Evolutionary conservation across 805 yeast genomes (phyloP).

Genomic region (Pichia manshurica): DNA sequence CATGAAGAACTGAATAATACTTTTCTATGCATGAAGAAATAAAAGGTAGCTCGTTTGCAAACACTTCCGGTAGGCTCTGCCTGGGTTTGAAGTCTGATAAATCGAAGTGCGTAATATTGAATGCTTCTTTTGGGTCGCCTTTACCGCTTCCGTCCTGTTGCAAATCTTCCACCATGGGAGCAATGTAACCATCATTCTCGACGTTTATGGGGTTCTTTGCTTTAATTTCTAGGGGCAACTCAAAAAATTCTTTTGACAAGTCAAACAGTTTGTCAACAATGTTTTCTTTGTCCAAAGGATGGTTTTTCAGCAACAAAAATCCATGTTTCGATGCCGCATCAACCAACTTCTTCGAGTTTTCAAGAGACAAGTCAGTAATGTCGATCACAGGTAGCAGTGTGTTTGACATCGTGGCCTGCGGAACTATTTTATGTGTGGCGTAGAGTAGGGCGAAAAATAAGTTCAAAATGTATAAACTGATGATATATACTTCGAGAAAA

Average conservation of each 20-base stretch:
- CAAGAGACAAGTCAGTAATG: conserved; percentile 1
- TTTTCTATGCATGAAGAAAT: conserved; percentile 27
- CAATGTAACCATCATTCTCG: conserved; percentile 43
- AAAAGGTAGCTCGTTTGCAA: conserved; percentile 35
- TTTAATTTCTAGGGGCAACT: conserved; percentile 33
- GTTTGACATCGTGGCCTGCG: no score
- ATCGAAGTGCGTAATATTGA: conserved; percentile 52
- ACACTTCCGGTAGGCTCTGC: conserved; percentile 44
- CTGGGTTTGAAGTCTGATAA: conserved; percentile 39
- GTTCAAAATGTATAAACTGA: no score
- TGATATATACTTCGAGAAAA: no score
- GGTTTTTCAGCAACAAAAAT: conserved; percentile 43
- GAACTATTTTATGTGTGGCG: no score
- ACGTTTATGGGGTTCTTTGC: conserved; percentile 29
- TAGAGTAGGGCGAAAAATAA: no score
- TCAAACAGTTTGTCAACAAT: conserved; percentile 32
- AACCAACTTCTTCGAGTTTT: conserved; percentile 34
- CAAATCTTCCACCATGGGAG: conserved; percentile 35
- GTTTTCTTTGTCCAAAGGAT: conserved; percentile 36
- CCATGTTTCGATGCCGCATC: conserved; percentile 44
- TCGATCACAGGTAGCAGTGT: conserved; percentile 6
- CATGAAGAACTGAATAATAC: conserved; percentile 11
- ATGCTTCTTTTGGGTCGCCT: conserved; percentile 65
- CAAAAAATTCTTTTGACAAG: conserved; percentile 36
- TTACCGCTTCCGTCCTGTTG: conserved; percentile 22